Percentiles rank a stretch among this genome's conserved stretches.
Conservation (phyloP, 495 filamentous ascomycete genomes). For the Tuber indicum region DNA sequence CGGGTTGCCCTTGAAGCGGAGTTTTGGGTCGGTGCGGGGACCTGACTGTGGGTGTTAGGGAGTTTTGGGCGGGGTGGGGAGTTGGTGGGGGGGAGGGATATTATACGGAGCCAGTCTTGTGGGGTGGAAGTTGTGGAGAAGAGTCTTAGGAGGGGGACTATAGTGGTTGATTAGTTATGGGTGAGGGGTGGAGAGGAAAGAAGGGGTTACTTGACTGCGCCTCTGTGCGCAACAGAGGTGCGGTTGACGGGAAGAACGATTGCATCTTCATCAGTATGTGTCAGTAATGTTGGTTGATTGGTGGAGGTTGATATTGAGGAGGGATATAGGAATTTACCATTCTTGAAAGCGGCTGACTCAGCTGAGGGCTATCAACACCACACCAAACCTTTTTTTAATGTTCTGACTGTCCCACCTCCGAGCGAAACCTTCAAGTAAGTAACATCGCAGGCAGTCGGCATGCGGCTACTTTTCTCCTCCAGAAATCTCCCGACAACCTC, state of each 20-base stretch:
- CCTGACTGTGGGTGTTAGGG: slow-evolving; percentile 14
- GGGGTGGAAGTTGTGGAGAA: slow-evolving; percentile 26
- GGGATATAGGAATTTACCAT: not conserved
- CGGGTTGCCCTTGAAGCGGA: slow-evolving; percentile 84
- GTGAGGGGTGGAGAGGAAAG: not conserved
- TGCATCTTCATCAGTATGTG: slow-evolving; percentile 20
- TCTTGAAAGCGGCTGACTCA: not conserved
- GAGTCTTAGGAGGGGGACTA: slow-evolving; percentile 16
- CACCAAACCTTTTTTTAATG: not conserved
- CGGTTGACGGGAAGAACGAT: slow-evolving; percentile 25
- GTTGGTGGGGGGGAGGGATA: not conserved
- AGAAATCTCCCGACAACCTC: slow-evolving; percentile 12
- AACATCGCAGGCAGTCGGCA: slow-evolving; percentile 13
- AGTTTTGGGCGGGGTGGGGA: not conserved
- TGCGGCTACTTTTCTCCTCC: slow-evolving; percentile 17
- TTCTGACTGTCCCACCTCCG: not conserved
- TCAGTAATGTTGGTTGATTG: not conserved
- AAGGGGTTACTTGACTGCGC: slow-evolving; percentile 3
- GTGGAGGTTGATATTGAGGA: slow-evolving; percentile 8
- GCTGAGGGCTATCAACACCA: not conserved
- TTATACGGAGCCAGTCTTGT: slow-evolving; percentile 38
- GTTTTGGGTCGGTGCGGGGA: slow-evolving; percentile 44
- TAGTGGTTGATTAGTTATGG: slow-evolving; percentile 4
- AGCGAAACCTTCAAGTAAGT: not conserved
- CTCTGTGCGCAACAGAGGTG: slow-evolving; percentile 1